phyloP scores from a whole-genome alignment of 148 eudicot species.

The Suaeda aralocaspica region DNA sequence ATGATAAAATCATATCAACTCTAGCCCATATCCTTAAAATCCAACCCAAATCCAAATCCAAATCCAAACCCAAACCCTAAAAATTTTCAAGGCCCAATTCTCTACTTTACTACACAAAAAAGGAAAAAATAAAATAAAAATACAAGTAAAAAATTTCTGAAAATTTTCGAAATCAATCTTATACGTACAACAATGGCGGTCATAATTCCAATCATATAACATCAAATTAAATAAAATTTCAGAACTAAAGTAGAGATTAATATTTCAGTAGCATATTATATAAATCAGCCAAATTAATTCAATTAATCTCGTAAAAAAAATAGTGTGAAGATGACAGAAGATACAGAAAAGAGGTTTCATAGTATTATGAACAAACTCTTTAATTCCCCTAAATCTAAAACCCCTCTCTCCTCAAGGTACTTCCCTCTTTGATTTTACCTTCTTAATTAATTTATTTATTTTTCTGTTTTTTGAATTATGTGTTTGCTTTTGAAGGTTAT shows the following conservation, averaged over 20 bases:
- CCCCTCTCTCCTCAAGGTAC: slow-evolving; percentile 23
- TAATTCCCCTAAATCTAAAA: slow-evolving; percentile 42
- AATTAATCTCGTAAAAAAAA: neutral
- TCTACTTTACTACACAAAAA: too few relatives aligned
- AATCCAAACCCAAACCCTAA: too few relatives aligned
- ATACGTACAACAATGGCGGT: neutral
- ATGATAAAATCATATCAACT: too few relatives aligned
- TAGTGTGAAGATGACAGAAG: slow-evolving; percentile 50
- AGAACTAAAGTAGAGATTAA: neutral
- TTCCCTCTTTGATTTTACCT: neutral
- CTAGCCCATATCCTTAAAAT: too few relatives aligned
- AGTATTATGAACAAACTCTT: slow-evolving; percentile 78
- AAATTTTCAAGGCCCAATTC: too few relatives aligned
- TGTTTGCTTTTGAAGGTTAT: slow-evolving; percentile 10
- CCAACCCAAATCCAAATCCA: too few relatives aligned
- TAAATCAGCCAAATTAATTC: too few relatives aligned
- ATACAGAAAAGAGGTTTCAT: slow-evolving; percentile 67
- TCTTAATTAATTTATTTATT: slow-evolving; percentile 2
- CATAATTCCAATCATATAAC: neutral
- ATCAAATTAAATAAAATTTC: neutral
- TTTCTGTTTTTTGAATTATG: too few relatives aligned
- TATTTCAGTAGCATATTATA: too few relatives aligned
- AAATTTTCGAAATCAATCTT: neutral
- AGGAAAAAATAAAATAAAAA: too few relatives aligned
- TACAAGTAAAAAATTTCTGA: neutral